phyloP scores from a whole-genome alignment of 169 alveolate species.

The Blepharisma undulans region DNA sequence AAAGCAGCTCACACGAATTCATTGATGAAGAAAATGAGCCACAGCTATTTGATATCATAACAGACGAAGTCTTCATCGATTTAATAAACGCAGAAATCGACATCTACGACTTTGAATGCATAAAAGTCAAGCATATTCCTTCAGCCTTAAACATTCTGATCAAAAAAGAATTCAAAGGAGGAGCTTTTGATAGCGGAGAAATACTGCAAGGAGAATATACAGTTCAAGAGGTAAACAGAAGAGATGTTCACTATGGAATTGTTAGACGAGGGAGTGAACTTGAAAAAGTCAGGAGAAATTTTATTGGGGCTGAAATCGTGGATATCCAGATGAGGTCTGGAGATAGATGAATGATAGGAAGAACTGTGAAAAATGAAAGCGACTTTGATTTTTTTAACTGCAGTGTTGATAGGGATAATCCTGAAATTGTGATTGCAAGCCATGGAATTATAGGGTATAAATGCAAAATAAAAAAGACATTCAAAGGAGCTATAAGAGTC shows the following conservation, averaged over 20 bases:
- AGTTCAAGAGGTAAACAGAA: background rate
- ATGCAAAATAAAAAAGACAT: background rate
- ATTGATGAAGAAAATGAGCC: constrained; percentile 36
- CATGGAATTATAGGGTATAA: background rate
- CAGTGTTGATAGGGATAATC: background rate
- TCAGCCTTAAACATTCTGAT: constrained; percentile 9
- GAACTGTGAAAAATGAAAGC: constrained; percentile 9
- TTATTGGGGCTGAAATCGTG: background rate
- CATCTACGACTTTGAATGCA: constrained; percentile 26
- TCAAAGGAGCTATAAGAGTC: background rate
- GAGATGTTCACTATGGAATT: constrained; percentile 29
- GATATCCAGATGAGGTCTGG: constrained; percentile 4
- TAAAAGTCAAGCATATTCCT: constrained; percentile 25
- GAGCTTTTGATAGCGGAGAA: background rate
- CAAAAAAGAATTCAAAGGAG: constrained; percentile 6
- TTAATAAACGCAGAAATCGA: constrained; percentile 33
- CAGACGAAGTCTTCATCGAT: background rate
- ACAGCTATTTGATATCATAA: constrained; percentile 21
- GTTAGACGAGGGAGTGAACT: background rate
- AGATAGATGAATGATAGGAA: constrained; percentile 28
- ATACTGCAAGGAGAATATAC: background rate
- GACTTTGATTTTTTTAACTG: constrained; percentile 33
- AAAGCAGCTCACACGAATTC: constrained; percentile 18
- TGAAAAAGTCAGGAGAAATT: constrained; percentile 6
- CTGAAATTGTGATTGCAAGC: constrained; percentile 1